phyloP scores from a whole-genome alignment of 2,329 filamentous ascomycete genomes.

The Pestalotiopsis sp. region DNA sequence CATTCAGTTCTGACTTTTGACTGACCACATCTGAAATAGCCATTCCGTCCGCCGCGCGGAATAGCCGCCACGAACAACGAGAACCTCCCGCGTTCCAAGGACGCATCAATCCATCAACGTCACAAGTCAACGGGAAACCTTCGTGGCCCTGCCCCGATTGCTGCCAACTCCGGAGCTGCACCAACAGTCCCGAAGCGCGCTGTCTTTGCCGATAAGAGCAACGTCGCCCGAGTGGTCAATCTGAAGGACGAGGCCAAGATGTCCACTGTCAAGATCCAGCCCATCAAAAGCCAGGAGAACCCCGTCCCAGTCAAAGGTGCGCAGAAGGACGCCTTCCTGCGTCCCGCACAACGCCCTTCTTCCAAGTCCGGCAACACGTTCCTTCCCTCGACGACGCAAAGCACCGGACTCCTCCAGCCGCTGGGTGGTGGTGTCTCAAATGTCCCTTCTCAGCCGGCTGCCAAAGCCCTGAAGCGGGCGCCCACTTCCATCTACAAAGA shows the following conservation, averaged over 20 bases:
- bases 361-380: slow-evolving; percentile 22
- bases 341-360: slow-evolving; percentile 37
- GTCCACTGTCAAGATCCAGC: slow-evolving; percentile 21
- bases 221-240: slow-evolving; percentile 44
- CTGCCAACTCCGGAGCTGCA: slow-evolving; percentile 46
- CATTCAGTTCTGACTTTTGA: neutral
- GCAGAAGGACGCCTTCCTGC: slow-evolving; percentile 38
- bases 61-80: slow-evolving; percentile 69
- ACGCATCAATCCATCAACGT: slow-evolving; percentile 69
- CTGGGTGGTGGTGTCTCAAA: neutral
- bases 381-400: slow-evolving; percentile 22
- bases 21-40: slow-evolving; percentile 49
- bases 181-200: slow-evolving; percentile 74
- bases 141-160: slow-evolving; percentile 44
- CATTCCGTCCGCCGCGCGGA: slow-evolving; percentile 65
- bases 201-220: slow-evolving; percentile 83
- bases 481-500: slow-evolving; percentile 29
- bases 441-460: slow-evolving; percentile 7
- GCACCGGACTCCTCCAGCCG: slow-evolving; percentile 15
- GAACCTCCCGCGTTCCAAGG: slow-evolving; percentile 62
- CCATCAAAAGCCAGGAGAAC: slow-evolving; percentile 49
- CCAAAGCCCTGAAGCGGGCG: slow-evolving; percentile 16
- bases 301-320: slow-evolving; percentile 21
- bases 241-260: slow-evolving; percentile 30
- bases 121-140: slow-evolving; percentile 78